Evolutionary conservation across 83 land plant species (phyloP).

Genomic region (Isoetes engelmannii): DNA sequence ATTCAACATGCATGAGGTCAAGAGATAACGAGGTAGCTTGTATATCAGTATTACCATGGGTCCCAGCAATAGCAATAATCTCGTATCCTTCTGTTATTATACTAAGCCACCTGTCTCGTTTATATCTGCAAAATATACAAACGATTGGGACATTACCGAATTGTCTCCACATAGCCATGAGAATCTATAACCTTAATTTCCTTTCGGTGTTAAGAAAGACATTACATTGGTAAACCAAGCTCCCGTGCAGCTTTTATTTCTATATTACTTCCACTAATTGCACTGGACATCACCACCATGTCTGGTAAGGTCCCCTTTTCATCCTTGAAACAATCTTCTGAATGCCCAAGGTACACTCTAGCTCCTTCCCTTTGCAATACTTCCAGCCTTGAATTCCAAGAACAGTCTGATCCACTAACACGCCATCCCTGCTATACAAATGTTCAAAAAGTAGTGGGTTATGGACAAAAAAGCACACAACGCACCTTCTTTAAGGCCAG

Average conservation of each 20-base stretch:
- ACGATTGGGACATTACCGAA: background rate
- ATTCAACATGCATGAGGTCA: background rate
- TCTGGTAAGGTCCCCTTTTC: slow-evolving; percentile 27
- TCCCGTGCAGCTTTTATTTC: slow-evolving; percentile 42
- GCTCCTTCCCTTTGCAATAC: slow-evolving; percentile 46
- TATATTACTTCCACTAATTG: slow-evolving; percentile 46
- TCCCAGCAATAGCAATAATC: slow-evolving; percentile 60
- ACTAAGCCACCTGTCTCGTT: slow-evolving; percentile 49
- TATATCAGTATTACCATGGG: slow-evolving; percentile 45
- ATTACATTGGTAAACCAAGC: slow-evolving; percentile 37
- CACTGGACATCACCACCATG: slow-evolving; percentile 51
- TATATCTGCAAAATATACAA: slow-evolving; percentile 34
- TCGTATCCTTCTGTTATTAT: slow-evolving; percentile 39
- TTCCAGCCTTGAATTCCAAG: slow-evolving; percentile 44
- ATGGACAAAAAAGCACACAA: background rate
- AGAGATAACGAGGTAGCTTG: background rate
- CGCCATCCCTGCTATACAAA: slow-evolving; percentile 43
- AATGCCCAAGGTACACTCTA: slow-evolving; percentile 42
- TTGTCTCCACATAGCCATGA: background rate
- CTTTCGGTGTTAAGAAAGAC: background rate
- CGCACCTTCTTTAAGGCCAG: slow-evolving; percentile 50
- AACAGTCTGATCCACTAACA: slow-evolving; percentile 57
- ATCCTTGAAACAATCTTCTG: slow-evolving; percentile 16
- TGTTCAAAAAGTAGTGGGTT: no score
- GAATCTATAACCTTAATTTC: background rate